phyloP scores from a whole-genome alignment of 2,329 filamentous ascomycete genomes.

The Cladorrhinum sp. region DNA sequence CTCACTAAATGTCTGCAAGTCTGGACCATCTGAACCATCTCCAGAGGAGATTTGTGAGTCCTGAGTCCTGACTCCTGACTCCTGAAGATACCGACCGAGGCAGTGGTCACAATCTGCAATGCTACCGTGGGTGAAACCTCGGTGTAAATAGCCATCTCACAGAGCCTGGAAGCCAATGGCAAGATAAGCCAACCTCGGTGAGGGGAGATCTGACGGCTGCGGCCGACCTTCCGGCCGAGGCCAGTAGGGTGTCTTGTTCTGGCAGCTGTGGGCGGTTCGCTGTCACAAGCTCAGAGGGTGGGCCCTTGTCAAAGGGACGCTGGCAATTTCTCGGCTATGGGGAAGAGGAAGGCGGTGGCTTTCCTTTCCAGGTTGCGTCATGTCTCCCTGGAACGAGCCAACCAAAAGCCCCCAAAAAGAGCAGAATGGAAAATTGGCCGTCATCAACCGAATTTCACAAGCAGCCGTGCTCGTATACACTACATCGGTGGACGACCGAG shows the following conservation, averaged over 20 bases:
- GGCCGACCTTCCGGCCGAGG: conserved; percentile 18
- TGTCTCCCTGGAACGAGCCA: conserved; percentile 19
- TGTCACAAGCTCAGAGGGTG: conserved; percentile 15
- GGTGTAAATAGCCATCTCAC: not conserved
- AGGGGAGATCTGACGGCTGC: conserved; percentile 4
- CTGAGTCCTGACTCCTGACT: too few species aligned
- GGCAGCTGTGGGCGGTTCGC: not conserved
- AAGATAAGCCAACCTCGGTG: conserved; percentile 17
- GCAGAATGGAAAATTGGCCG: not conserved
- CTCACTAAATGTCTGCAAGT: not conserved
- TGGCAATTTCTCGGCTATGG: not conserved
- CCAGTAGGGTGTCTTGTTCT: not conserved
- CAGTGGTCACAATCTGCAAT: not conserved
- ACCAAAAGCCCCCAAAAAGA: not conserved
- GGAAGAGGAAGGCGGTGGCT: conserved; percentile 15
- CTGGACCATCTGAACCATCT: not conserved
- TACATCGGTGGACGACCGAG: not conserved
- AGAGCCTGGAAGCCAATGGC: not conserved
- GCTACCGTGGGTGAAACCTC: not conserved
- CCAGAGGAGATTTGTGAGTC: too few species aligned
- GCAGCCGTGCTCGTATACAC: too few species aligned
- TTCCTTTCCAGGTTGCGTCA: conserved; percentile 21
- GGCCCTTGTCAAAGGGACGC: not conserved
- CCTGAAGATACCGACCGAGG: not conserved
- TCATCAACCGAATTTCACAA: conserved; percentile 1